Percentiles rank a stretch among this genome's conserved stretches.
phyloP scores from a whole-genome alignment of 768 basidiomycete genomes.

The Boletus subparvulus region DNA sequence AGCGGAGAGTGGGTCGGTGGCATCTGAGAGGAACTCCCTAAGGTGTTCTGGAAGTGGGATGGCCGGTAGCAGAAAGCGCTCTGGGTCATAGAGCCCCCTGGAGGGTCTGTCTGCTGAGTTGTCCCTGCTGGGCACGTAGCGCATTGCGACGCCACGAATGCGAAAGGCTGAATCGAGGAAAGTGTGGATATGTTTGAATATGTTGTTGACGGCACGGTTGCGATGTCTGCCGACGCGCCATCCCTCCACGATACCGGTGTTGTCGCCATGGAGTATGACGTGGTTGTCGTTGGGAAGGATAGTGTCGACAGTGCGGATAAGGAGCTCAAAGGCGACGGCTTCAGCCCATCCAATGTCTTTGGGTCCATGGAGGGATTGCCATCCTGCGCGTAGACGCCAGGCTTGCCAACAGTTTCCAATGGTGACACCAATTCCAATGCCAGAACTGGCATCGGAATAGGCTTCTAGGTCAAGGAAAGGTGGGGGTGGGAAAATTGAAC shows the following conservation, averaged over 20 bases:
- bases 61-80: not conserved
- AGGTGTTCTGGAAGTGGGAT: not conserved
- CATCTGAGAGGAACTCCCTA: not conserved
- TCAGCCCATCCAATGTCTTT: not conserved
- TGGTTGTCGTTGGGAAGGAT: not conserved
- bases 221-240: not conserved
- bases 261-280: not conserved
- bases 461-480: too few species aligned
- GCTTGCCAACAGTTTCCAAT: not conserved
- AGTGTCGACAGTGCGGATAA: not conserved
- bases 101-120: not conserved
- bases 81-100: not conserved
- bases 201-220: not conserved
- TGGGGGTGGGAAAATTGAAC: too few species aligned
- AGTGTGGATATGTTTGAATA: not conserved
- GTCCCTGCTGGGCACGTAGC: not conserved
- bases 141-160: rapidly evolving
- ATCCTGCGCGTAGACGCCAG: not conserved
- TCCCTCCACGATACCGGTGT: not conserved
- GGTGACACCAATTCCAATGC: not conserved
- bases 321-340: not conserved
- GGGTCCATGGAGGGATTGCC: not conserved
- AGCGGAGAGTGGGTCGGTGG: not conserved
- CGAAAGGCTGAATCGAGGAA: not conserved
- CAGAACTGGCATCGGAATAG: not conserved